These are phyloP conservation scores for Toxoplasma gondii DNA, from an alignment of 169 alveolate genomes.

Conservation along the genomic window DNA sequence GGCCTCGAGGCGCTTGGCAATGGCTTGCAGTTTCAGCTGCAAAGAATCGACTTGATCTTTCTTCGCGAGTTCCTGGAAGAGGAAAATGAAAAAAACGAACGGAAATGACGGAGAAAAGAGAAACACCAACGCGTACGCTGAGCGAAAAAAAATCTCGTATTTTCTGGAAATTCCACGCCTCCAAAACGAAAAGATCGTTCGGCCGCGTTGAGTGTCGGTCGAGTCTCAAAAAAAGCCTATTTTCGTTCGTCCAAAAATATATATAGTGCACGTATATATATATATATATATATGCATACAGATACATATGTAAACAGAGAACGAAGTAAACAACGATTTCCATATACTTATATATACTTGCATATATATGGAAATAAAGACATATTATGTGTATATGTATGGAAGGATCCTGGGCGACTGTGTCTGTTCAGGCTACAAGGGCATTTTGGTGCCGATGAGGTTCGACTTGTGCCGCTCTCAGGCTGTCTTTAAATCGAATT, in stretches of 20 bases:
- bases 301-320: neutral
- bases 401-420: too few relatives aligned
- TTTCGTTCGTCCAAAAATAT: too few relatives aligned
- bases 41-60: slow-evolving; percentile 57
- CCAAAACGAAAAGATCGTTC: neutral
- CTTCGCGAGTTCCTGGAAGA: slow-evolving; percentile 59
- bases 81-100: neutral
- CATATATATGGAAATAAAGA: neutral
- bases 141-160: neutral
- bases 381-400: too few relatives aligned
- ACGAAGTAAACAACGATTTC: too few relatives aligned
- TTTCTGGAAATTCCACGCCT: neutral
- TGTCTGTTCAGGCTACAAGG: too few relatives aligned
- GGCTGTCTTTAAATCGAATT: too few relatives aligned
- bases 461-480: too few relatives aligned
- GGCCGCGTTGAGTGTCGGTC: neutral
- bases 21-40: slow-evolving; percentile 54
- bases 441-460: too few relatives aligned
- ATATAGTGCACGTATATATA: too few relatives aligned
- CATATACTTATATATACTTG: neutral
- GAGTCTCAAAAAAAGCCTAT: too few relatives aligned
- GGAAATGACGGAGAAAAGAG: neutral
- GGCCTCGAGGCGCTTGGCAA: slow-evolving; percentile 59
- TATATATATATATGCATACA: neutral
- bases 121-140: neutral